phyloP scores from a whole-genome alignment of 2,329 filamentous ascomycete genomes.

The Beauveria asiatica region DNA sequence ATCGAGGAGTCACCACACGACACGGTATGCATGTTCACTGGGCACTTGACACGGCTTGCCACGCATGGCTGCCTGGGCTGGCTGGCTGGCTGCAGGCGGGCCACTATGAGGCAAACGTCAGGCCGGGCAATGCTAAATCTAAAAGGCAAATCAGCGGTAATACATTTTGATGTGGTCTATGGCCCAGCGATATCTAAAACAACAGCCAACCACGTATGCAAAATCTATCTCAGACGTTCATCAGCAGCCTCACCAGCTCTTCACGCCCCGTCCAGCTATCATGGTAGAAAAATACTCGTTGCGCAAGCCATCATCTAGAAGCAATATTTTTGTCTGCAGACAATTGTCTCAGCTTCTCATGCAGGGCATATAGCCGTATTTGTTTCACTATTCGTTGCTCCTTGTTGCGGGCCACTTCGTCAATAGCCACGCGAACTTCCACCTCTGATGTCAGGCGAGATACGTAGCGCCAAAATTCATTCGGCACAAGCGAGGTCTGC shows the following conservation, averaged over 20 bases:
- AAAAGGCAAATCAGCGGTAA: neutral
- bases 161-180: neutral
- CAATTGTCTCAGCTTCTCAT: constrained; percentile 16
- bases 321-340: constrained; percentile 1
- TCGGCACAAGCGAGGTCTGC: neutral
- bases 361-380: constrained; percentile 16
- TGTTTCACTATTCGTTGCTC: constrained; percentile 16
- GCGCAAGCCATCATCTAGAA: neutral
- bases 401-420: constrained; percentile 40
- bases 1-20: neutral
- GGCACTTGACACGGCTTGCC: constrained; percentile 2
- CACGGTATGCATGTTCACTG: neutral
- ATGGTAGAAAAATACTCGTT: neutral
- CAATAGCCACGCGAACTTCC: constrained; percentile 56
- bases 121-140: neutral
- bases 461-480: constrained; percentile 5
- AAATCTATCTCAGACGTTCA: neutral
- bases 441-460: constrained; percentile 51
- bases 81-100: constrained; percentile 6
- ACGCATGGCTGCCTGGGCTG: constrained; percentile 7
- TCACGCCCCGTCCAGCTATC: neutral
- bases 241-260: neutral
- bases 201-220: neutral
- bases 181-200: neutral
- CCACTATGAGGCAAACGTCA: constrained; percentile 1